A percentile compares a stretch with the other conserved stretches of the same genome.
Evolutionary conservation across 805 yeast species (phyloP).

Genomic region (Wickerhamomyces bisporus): DNA sequence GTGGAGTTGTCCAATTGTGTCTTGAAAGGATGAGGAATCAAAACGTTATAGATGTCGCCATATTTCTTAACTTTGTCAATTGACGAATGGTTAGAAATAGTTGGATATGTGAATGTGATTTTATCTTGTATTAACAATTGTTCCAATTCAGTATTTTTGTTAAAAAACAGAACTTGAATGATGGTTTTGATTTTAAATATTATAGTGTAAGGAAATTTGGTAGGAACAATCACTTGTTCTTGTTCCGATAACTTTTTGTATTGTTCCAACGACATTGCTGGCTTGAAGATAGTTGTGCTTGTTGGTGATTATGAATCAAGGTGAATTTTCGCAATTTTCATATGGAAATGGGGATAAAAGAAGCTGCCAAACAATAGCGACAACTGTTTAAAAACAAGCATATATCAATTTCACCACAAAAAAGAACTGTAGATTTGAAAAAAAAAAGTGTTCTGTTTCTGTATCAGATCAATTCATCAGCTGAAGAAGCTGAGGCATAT

Average conservation of each 20-base stretch:
- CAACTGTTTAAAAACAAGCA: too few relatives aligned
- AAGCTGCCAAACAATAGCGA: too few relatives aligned
- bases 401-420: too few relatives aligned
- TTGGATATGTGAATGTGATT: conserved; percentile 9
- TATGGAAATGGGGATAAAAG: too few relatives aligned
- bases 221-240: conserved; percentile 9
- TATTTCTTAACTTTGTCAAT: conserved; percentile 7
- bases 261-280: conserved; percentile 13
- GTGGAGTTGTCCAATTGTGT: conserved; percentile 2
- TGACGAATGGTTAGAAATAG: neutral
- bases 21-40: conserved; percentile 12
- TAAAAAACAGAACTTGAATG: neutral
- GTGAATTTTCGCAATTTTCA: too few relatives aligned
- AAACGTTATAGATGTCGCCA: conserved; percentile 10
- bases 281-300: neutral
- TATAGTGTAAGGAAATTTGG: neutral
- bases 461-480: too few relatives aligned
- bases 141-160: conserved; percentile 14
- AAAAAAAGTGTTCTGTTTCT: too few relatives aligned
- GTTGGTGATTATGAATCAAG: too few relatives aligned
- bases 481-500: too few relatives aligned
- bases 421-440: too few relatives aligned
- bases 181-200: conserved; percentile 1
- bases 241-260: conserved; percentile 15
- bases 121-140: conserved; percentile 12